Conservation (phyloP, 192 early-diverging fungal genomes). For the Coemansia sp. region DNA sequence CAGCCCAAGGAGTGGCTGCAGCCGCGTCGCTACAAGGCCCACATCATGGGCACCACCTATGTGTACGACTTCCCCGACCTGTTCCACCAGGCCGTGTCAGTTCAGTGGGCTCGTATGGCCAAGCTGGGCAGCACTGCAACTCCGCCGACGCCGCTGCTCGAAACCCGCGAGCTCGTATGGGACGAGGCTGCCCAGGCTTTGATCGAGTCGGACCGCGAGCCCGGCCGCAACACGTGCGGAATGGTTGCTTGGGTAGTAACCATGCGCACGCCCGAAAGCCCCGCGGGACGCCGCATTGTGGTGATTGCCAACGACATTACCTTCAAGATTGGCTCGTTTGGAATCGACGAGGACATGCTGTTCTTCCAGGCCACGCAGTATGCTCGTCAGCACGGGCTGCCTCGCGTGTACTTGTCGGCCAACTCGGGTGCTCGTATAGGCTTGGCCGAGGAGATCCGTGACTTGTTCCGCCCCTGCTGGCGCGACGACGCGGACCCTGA, state of each 20-base stretch:
- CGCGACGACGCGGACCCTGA: conserved; percentile 72
- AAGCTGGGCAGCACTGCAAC: conserved; percentile 28
- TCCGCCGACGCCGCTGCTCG: conserved; percentile 65
- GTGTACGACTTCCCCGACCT: conserved; percentile 99
- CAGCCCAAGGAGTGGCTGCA: conserved; percentile 94
- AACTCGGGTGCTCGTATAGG: conserved; percentile 99
- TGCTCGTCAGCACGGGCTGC: conserved; percentile 80
- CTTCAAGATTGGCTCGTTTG: conserved; percentile 95
- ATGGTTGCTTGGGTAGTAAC: conserved; percentile 96
- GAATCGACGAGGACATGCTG: conserved; percentile 85
- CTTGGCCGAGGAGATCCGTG: conserved; percentile 87
- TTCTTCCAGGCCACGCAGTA: conserved; percentile 91
- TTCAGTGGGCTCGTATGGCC: conserved; percentile 67
- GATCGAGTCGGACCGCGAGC: conserved; percentile 70
- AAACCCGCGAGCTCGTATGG: conserved; percentile 81
- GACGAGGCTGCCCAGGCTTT: conserved; percentile 72
- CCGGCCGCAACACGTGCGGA: conserved; percentile 88
- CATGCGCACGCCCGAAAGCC: conserved; percentile 90
- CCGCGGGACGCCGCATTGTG: conserved; percentile 80
- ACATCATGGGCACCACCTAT: conserved; percentile 96
- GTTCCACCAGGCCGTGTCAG: conserved; percentile 84
- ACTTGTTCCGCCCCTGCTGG: conserved; percentile 86
- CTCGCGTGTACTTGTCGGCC: conserved; percentile 93
- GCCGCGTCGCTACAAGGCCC: conserved; percentile 95
- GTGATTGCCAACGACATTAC: conserved; percentile 99